Conservation (phyloP, 257 asterid species). For the Solanum arcanum region DNA sequence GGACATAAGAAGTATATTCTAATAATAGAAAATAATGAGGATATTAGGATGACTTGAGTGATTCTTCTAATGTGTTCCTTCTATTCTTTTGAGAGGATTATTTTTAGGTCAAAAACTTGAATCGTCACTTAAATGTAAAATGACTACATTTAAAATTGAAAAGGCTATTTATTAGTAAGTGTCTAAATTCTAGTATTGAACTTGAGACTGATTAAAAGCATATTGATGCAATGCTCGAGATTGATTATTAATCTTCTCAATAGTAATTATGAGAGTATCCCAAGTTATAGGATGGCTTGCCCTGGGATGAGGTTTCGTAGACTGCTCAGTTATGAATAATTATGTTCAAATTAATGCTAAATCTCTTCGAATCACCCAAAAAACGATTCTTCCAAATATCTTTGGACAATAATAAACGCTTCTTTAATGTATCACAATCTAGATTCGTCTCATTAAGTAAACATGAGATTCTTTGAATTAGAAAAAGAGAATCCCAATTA, state of each 20-base stretch:
- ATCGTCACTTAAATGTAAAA: not conserved
- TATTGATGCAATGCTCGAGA: not conserved
- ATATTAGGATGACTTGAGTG: too few species aligned
- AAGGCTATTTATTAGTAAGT: too few species aligned
- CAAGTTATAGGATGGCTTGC: not conserved
- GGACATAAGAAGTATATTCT: too few species aligned
- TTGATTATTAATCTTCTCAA: too few species aligned
- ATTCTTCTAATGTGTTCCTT: too few species aligned
- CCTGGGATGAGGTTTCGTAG: not conserved
- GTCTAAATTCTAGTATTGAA: too few species aligned
- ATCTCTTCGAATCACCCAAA: not conserved
- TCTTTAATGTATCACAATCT: too few species aligned
- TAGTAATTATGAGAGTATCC: not conserved
- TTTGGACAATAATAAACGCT: too few species aligned
- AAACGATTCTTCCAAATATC: not conserved
- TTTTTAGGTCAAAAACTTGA: not conserved
- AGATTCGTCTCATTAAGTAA: not conserved
- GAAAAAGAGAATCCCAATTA: not conserved
- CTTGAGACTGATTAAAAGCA: not conserved
- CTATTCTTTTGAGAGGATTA: not conserved
- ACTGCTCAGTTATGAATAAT: not conserved
- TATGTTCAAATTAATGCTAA: too few species aligned
- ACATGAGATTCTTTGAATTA: not conserved
- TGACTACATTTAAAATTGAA: not conserved
- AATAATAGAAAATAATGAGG: too few species aligned